These are phyloP conservation scores for Crithidia bombi DNA, from an alignment of 208 protist species.

Conservation along the genomic window DNA sequence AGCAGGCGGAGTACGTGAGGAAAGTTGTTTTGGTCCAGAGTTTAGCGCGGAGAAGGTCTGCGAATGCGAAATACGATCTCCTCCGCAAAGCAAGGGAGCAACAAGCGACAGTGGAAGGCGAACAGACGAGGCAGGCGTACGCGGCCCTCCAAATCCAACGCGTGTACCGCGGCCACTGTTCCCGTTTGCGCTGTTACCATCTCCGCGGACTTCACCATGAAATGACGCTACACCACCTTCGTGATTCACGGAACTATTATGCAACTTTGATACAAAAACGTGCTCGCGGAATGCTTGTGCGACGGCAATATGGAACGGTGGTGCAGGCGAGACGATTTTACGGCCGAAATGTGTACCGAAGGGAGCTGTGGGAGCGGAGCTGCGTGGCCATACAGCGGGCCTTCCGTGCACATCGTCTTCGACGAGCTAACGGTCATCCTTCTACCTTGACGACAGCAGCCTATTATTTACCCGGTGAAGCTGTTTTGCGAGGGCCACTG, in stretches of 20 bases:
- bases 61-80: conserved; percentile 22
- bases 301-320: conserved; percentile 46
- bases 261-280: conserved; percentile 80
- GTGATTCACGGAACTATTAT: conserved; percentile 66
- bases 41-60: conserved; percentile 42
- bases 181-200: conserved; percentile 42
- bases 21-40: conserved; percentile 57
- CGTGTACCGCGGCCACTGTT: conserved; percentile 69
- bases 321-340: conserved; percentile 64
- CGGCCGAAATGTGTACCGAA: conserved; percentile 71
- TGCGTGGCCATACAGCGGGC: conserved; percentile 65
- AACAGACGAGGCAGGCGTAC: conserved; percentile 37
- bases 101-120: conserved; percentile 9
- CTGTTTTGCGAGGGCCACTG: neutral
- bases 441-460: neutral
- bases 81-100: conserved; percentile 14
- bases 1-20: conserved; percentile 35
- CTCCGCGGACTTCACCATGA: conserved; percentile 41
- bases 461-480: neutral
- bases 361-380: conserved; percentile 43
- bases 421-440: conserved; percentile 2
- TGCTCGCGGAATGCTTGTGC: conserved; percentile 70
- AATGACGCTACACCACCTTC: conserved; percentile 68
- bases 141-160: conserved; percentile 74
- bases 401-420: conserved; percentile 51